Conservation (phyloP, 2,329 filamentous ascomycete genomes). For the Aspergillus niger region DNA sequence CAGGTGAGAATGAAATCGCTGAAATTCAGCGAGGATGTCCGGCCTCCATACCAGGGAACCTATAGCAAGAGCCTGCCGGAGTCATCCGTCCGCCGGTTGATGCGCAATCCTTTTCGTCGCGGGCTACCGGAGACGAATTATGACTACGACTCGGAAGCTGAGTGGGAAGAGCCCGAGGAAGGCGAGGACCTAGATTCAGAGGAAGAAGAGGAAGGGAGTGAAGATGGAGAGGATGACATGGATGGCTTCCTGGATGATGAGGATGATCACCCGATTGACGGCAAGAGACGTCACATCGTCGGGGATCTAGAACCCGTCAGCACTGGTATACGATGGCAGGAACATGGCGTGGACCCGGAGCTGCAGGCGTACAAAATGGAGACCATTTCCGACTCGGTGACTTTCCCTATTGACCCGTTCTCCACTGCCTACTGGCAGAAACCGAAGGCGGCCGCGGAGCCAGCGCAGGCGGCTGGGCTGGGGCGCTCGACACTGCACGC, state of each 20-base stretch:
- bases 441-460: conserved; percentile 28
- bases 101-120: conserved; percentile 57
- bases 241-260: conserved; percentile 88
- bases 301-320: conserved; percentile 74
- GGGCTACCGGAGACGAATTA: conserved; percentile 60
- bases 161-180: conserved; percentile 71
- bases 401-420: conserved; percentile 77
- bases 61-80: conserved; percentile 54
- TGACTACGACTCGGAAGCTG: conserved; percentile 66
- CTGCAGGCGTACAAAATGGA: conserved; percentile 70
- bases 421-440: conserved; percentile 75
- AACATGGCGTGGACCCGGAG: conserved; percentile 50
- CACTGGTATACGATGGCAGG: conserved; percentile 83
- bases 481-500: conserved; percentile 24
- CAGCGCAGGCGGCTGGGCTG: conserved; percentile 21
- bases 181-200: conserved; percentile 69
- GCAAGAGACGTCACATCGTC: conserved; percentile 60
- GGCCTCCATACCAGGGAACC: conserved; percentile 65
- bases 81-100: conserved; percentile 47
- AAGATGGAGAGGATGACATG: conserved; percentile 78
- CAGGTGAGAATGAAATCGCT: conserved; percentile 60
- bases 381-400: conserved; percentile 61
- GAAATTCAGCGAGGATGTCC: conserved; percentile 63
- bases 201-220: conserved; percentile 62
- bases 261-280: conserved; percentile 63